Percentiles rank a stretch among this genome's conserved stretches.
Conservation (phyloP, 352 stramenopile species). For the Thraustochytrium sp. region DNA sequence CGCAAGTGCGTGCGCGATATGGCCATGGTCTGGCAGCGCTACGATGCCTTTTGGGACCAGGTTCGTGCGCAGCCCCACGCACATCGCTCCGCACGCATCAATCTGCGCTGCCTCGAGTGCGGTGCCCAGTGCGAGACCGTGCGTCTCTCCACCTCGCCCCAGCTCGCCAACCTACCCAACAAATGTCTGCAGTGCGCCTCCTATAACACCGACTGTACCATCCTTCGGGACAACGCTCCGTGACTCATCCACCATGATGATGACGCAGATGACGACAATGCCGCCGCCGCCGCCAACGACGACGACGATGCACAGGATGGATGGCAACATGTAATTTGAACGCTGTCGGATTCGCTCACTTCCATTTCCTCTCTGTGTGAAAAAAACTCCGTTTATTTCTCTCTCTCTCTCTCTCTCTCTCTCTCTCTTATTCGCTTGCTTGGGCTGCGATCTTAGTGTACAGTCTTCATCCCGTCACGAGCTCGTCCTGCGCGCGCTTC, state of each 20-base stretch:
- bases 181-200: slow-evolving; percentile 14
- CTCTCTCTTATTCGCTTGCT: too few species aligned
- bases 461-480: too few species aligned
- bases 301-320: too few species aligned
- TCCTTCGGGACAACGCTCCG: not conserved
- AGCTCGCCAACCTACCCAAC: not conserved
- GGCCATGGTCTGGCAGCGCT: slow-evolving; percentile 62
- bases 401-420: too few species aligned
- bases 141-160: not conserved
- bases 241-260: not conserved
- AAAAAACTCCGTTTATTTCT: too few species aligned
- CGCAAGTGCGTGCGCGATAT: slow-evolving; percentile 90
- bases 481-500: not conserved
- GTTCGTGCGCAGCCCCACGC: not conserved
- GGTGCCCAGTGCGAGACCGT: not conserved
- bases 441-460: too few species aligned
- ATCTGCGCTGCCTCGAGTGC: slow-evolving; percentile 6
- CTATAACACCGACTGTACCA: slow-evolving; percentile 6
- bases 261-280: too few species aligned
- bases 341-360: too few species aligned
- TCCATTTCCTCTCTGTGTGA: too few species aligned
- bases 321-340: too few species aligned
- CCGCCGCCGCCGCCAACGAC: too few species aligned
- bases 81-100: not conserved
- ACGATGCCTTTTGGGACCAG: slow-evolving; percentile 20